Evolutionary conservation across 305 asterid genomes (phyloP).

Genomic region (Plantago lanceolata): DNA sequence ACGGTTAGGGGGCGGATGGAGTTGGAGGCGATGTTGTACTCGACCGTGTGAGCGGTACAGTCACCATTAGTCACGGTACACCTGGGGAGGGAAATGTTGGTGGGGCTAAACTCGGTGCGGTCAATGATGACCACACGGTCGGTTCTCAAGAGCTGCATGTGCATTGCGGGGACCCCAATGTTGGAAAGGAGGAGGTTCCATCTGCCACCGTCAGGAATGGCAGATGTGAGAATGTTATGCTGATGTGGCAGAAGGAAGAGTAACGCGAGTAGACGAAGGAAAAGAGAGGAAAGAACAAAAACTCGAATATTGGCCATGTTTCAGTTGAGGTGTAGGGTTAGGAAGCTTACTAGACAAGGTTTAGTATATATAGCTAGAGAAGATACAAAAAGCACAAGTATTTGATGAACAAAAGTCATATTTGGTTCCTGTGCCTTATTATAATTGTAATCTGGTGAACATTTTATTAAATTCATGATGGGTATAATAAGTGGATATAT

Average conservation of each 20-base stretch:
- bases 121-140: conserved; percentile 36
- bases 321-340: no score
- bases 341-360: no score
- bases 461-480: no score
- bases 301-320: background rate
- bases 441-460: no score
- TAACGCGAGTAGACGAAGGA: background rate
- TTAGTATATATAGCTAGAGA: no score
- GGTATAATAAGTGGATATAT: no score
- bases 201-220: conserved; percentile 24
- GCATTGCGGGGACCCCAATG: conserved; percentile 41
- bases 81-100: conserved; percentile 34
- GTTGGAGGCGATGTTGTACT: conserved; percentile 29
- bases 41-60: conserved; percentile 41
- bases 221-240: conserved; percentile 11
- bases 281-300: conserved; percentile 2
- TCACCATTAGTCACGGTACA: background rate
- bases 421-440: no score
- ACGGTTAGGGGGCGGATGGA: conserved; percentile 37
- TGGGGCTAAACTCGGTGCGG: conserved; percentile 33
- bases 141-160: conserved; percentile 44
- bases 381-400: no score
- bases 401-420: no score
- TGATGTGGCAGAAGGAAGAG: background rate
- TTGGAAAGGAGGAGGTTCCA: conserved; percentile 33